phyloP scores from a whole-genome alignment of 768 basidiomycete species.

The Dacryopinax spathularia region DNA sequence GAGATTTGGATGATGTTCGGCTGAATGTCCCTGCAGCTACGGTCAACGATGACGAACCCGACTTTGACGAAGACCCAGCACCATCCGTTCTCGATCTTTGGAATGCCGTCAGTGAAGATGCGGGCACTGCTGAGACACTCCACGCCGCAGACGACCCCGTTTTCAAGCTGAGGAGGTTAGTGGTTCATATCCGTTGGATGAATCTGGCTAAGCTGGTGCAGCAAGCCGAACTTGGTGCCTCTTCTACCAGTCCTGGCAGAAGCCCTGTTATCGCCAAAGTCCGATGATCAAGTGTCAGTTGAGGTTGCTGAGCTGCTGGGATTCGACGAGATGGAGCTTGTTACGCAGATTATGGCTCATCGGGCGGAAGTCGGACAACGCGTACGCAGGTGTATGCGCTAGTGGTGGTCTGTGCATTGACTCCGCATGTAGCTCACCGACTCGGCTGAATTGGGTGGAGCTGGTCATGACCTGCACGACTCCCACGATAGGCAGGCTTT shows the following conservation, averaged over 20 bases:
- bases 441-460: neutral
- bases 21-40: neutral
- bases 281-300: slow-evolving; percentile 57
- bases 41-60: neutral
- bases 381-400: slow-evolving; percentile 22
- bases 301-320: slow-evolving; percentile 71
- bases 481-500: neutral
- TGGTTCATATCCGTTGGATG: neutral
- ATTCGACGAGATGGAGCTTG: slow-evolving; percentile 68
- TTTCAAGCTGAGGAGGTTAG: neutral
- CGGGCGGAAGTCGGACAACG: slow-evolving; percentile 37
- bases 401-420: neutral
- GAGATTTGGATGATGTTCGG: too few relatives aligned
- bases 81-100: neutral
- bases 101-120: neutral
- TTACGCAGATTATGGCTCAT: slow-evolving; percentile 50
- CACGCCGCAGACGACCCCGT: neutral
- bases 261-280: slow-evolving; percentile 10
- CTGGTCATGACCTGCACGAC: neutral
- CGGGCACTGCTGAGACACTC: neutral
- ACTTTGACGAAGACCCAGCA: neutral
- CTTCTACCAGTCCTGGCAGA: neutral
- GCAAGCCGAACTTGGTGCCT: neutral
- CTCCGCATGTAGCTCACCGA: neutral
- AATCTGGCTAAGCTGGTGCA: neutral